A percentile compares a stretch with the other conserved stretches of the same genome.
Evolutionary conservation across 1,139 yeast species (phyloP).

Genomic region (Hansenula sp.): DNA sequence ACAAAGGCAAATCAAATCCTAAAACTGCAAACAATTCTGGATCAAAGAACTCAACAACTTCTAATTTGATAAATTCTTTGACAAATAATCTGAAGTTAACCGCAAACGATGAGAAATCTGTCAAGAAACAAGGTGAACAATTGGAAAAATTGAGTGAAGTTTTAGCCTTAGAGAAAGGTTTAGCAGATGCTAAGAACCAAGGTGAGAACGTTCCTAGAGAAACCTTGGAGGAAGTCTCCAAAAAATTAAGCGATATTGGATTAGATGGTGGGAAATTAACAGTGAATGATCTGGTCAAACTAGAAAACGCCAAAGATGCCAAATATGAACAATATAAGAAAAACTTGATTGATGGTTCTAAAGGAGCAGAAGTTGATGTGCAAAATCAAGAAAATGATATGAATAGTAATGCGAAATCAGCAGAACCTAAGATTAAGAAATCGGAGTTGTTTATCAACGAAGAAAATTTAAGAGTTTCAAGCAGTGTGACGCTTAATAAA

Average conservation of each 20-base stretch:
- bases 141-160: conserved; percentile 52
- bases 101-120: not conserved
- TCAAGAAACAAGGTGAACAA: conserved; percentile 39
- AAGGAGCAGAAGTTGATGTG: not conserved
- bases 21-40: not conserved
- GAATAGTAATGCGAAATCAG: not conserved
- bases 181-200: conserved; percentile 53
- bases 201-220: conserved; percentile 42
- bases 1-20: conserved; percentile 7
- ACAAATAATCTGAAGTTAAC: conserved; percentile 4
- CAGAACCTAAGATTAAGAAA: not conserved
- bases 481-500: conserved; percentile 17
- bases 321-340: conserved; percentile 17
- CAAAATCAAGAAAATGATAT: conserved; percentile 5
- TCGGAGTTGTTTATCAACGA: conserved; percentile 10
- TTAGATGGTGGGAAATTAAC: conserved; percentile 11
- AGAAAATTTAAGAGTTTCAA: conserved; percentile 15
- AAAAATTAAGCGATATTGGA: conserved; percentile 26
- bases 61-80: not conserved
- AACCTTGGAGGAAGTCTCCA: conserved; percentile 36
- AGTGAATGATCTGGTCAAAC: conserved; percentile 13
- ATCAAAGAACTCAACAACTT: not conserved
- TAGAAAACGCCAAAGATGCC: conserved; percentile 18
- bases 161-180: conserved; percentile 56
- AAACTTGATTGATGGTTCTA: conserved; percentile 13